Conservation (phyloP, 1,284 basidiomycete genomes). For the Heliocybe sulcata region DNA sequence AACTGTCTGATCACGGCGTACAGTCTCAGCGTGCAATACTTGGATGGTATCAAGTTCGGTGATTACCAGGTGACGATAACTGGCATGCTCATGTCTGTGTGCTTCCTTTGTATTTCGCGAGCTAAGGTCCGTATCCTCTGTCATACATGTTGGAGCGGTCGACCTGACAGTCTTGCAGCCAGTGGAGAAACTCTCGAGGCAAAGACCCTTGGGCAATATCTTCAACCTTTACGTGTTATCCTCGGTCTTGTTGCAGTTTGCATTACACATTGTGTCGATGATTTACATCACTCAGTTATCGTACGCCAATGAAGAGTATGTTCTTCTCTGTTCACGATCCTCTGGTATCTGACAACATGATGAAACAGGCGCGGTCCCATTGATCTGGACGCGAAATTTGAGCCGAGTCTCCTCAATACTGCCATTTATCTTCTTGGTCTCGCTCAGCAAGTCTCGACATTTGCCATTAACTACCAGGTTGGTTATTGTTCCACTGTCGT, state of each 20-base stretch:
- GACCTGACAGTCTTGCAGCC: constrained; percentile 42
- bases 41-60: constrained; percentile 97
- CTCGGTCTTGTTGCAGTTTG: constrained; percentile 87
- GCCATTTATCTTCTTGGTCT: constrained; percentile 91
- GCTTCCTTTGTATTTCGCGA: constrained; percentile 93
- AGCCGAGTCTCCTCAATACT: constrained; percentile 88
- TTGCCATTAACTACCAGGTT: constrained; percentile 93
- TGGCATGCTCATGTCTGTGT: constrained; percentile 95
- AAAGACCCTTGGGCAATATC: constrained; percentile 89
- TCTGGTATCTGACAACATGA: constrained; percentile 6
- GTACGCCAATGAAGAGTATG: constrained; percentile 73
- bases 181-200: constrained; percentile 85
- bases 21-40: constrained; percentile 90
- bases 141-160: background rate
- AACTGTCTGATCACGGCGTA: constrained; percentile 97
- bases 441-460: constrained; percentile 94
- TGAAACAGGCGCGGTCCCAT: constrained; percentile 62
- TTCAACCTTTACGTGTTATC: constrained; percentile 93
- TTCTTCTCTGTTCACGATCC: constrained; percentile 10
- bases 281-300: constrained; percentile 88
- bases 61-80: constrained; percentile 93
- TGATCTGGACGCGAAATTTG: constrained; percentile 92
- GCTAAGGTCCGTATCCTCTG: constrained; percentile 65
- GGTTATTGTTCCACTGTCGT: constrained; percentile 5
- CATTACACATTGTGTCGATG: constrained; percentile 82